Percentiles rank a stretch among this genome's conserved stretches.
phyloP scores from a whole-genome alignment of 164 flowering plant genomes.

The Vitis riparia region DNA sequence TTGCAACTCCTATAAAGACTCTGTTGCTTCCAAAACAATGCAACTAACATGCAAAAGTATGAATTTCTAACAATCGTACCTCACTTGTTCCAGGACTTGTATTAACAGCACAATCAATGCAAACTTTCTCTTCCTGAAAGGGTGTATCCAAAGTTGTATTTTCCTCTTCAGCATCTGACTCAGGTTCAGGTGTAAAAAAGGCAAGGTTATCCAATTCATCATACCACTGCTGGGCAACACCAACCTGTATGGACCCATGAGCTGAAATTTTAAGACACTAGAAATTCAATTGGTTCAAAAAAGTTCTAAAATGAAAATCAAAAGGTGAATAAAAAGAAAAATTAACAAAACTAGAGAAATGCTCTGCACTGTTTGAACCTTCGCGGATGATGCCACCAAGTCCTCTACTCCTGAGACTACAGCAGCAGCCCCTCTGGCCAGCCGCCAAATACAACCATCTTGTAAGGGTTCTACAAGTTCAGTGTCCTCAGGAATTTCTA shows the following conservation, averaged over 20 bases:
- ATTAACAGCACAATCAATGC: conserved; percentile 57
- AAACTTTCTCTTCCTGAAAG: conserved; percentile 35
- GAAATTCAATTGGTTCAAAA: not conserved
- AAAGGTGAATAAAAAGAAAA: not conserved
- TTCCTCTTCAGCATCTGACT: conserved; percentile 34
- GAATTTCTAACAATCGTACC: conserved; percentile 41
- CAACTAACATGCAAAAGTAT: not conserved
- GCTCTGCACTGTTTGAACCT: conserved; percentile 36
- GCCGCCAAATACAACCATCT: conserved; percentile 85
- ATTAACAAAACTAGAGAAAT: not conserved
- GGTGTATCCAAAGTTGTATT: conserved; percentile 11
- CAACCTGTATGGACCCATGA: conserved; percentile 53
- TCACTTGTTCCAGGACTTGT: conserved; percentile 92
- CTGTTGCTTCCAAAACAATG: not conserved
- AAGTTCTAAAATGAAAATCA: not conserved
- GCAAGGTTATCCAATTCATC: conserved; percentile 86
- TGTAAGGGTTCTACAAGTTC: conserved; percentile 74
- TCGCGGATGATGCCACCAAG: conserved; percentile 38
- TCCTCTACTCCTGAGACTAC: conserved; percentile 49
- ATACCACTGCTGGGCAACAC: conserved; percentile 87
- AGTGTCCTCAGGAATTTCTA: conserved; percentile 61
- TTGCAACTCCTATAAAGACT: not conserved
- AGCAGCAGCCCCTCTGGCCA: conserved; percentile 80
- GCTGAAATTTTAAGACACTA: not conserved
- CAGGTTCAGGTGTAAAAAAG: conserved; percentile 37